Evolutionary conservation across 2,329 filamentous ascomycete species (phyloP).

Genomic region (Domatiomyces globalis): DNA sequence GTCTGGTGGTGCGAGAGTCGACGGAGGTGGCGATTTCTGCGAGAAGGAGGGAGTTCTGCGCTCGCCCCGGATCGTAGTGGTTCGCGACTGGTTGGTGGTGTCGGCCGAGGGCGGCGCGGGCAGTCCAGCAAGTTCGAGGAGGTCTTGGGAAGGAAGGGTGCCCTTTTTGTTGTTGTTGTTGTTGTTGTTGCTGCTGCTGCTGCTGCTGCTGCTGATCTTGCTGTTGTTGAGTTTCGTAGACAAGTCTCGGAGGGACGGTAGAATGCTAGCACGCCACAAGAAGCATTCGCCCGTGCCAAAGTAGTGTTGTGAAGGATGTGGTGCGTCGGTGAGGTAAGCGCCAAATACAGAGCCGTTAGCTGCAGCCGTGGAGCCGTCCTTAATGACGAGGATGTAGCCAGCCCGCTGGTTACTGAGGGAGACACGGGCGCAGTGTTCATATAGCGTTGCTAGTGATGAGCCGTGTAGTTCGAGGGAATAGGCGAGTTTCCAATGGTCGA

Average conservation of each 20-base stretch:
- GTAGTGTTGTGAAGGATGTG: slow-evolving; percentile 68
- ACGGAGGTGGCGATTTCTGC: slow-evolving; percentile 16
- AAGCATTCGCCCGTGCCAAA: slow-evolving; percentile 96
- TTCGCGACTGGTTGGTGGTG: slow-evolving; percentile 46
- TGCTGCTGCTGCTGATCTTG: slow-evolving; percentile 9
- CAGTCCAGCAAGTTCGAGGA: slow-evolving; percentile 40
- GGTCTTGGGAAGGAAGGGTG: slow-evolving; percentile 19
- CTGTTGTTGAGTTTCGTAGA: slow-evolving; percentile 3
- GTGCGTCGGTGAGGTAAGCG: slow-evolving; percentile 82
- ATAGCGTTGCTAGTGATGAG: slow-evolving; percentile 72
- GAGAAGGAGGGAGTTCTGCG: slow-evolving; percentile 24
- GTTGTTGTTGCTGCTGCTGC: background rate
- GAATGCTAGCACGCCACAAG: slow-evolving; percentile 62
- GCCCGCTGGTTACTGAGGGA: slow-evolving; percentile 49
- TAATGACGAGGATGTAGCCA: slow-evolving; percentile 79
- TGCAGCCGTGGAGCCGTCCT: slow-evolving; percentile 42
- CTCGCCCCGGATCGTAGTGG: slow-evolving; percentile 41
- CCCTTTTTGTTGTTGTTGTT: background rate
- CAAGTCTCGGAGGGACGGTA: slow-evolving; percentile 37
- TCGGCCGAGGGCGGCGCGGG: slow-evolving; percentile 58
- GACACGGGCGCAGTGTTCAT: slow-evolving; percentile 59
- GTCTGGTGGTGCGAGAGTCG: background rate
- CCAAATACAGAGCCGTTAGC: slow-evolving; percentile 51
- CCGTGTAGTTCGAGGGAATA: slow-evolving; percentile 91
- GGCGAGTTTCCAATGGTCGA: slow-evolving; percentile 70